Conservation (phyloP, 139 green algal genomes). For the Eudorina sp. region DNA sequence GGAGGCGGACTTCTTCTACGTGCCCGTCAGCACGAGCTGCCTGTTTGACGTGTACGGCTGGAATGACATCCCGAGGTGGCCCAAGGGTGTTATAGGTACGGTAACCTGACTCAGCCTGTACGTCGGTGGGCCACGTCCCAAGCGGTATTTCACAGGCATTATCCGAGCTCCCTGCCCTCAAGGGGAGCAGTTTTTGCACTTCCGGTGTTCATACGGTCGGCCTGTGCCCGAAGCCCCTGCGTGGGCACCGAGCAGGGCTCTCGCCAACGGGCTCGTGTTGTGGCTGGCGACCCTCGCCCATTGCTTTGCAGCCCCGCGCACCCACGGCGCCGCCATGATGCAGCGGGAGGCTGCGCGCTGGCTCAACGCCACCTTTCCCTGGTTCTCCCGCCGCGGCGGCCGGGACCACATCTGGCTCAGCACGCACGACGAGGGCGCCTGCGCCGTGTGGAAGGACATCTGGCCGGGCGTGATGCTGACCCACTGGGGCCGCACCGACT, state of each 20-base stretch:
- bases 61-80: slow-evolving; percentile 59
- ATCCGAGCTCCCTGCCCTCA: too few relatives aligned
- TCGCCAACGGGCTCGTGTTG: too few relatives aligned
- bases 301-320: not conserved
- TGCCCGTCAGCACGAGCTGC: slow-evolving; percentile 57
- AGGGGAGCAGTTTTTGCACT: too few relatives aligned
- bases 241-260: too few relatives aligned
- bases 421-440: slow-evolving; percentile 71
- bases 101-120: too few relatives aligned
- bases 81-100: slow-evolving; percentile 22
- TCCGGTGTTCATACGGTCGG: too few relatives aligned
- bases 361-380: slow-evolving; percentile 49
- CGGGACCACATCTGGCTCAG: slow-evolving; percentile 80
- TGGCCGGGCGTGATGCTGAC: slow-evolving; percentile 64
- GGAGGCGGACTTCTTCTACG: slow-evolving; percentile 77
- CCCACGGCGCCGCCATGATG: slow-evolving; percentile 47
- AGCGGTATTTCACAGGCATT: too few relatives aligned
- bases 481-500: slow-evolving; percentile 66
- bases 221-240: too few relatives aligned
- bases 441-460: slow-evolving; percentile 52
- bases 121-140: too few relatives aligned
- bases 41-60: slow-evolving; percentile 58
- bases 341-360: slow-evolving; percentile 44
- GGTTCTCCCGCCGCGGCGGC: slow-evolving; percentile 50
- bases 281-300: too few relatives aligned